phyloP scores from a whole-genome alignment of 805 yeast species.

The Lipomyces kockii region DNA sequence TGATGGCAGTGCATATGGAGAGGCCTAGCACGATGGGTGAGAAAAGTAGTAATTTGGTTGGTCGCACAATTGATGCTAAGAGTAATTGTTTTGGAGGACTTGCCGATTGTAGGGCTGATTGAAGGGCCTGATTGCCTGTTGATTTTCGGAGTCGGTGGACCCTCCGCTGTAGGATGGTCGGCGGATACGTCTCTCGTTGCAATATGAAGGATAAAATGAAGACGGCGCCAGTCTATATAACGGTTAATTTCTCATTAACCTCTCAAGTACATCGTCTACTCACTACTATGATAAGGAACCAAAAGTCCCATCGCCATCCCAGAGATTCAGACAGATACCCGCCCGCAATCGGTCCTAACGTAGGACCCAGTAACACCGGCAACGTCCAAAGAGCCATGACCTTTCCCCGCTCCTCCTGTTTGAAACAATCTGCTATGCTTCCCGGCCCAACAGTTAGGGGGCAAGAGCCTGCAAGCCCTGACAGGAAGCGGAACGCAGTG shows the following conservation, averaged over 20 bases:
- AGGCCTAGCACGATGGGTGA: conserved; percentile 69
- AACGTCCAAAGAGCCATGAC: conserved; percentile 63
- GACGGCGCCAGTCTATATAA: neutral
- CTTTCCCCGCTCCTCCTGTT: conserved; percentile 52
- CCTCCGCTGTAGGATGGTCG: conserved; percentile 54
- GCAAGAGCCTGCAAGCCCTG: conserved; percentile 72
- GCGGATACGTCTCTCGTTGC: conserved; percentile 64
- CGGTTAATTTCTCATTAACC: neutral
- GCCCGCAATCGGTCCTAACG: conserved; percentile 63
- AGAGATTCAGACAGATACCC: conserved; percentile 63
- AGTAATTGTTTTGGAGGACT: conserved; percentile 28
- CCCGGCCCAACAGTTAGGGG: conserved; percentile 74
- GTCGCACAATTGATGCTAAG: conserved; percentile 56
- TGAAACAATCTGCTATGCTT: conserved; percentile 62
- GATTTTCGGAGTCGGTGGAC: conserved; percentile 55
- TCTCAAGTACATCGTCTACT: conserved; percentile 35
- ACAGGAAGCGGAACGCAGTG: conserved; percentile 70
- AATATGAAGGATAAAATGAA: conserved; percentile 52
- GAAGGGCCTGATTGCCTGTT: conserved; percentile 61
- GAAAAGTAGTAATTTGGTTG: conserved; percentile 56
- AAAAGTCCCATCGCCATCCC: conserved; percentile 76
- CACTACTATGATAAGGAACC: conserved; percentile 50
- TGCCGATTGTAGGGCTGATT: conserved; percentile 58
- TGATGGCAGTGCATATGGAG: conserved; percentile 67
- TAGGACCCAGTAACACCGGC: conserved; percentile 72